Conservation (phyloP, 2,329 filamentous ascomycete species). For the Cordyceps tenuipes region DNA sequence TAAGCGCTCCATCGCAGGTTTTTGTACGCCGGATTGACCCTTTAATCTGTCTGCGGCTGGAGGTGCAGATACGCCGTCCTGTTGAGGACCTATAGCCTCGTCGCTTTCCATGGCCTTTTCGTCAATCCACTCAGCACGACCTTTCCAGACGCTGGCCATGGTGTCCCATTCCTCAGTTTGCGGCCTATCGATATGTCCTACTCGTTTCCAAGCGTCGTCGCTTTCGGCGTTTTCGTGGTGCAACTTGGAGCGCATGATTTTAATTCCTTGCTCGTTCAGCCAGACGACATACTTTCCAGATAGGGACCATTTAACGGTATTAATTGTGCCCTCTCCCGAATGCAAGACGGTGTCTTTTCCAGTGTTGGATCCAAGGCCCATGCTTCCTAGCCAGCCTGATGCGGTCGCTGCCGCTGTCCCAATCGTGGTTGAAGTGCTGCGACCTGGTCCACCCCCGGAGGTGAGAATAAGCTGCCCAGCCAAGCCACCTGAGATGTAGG, state of each 20-base stretch:
- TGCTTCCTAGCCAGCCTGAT: slow-evolving; percentile 82
- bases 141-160: slow-evolving; percentile 95
- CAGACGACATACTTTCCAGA: slow-evolving; percentile 89
- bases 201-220: slow-evolving; percentile 87
- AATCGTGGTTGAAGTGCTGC: slow-evolving; percentile 81
- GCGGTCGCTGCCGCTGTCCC: slow-evolving; percentile 74
- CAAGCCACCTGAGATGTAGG: slow-evolving; percentile 83
- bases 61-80: slow-evolving; percentile 27
- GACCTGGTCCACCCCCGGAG: slow-evolving; percentile 67
- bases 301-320: slow-evolving; percentile 87
- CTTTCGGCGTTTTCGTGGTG: slow-evolving; percentile 67
- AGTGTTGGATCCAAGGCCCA: slow-evolving; percentile 69
- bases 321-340: slow-evolving; percentile 85
- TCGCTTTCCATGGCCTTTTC: slow-evolving; percentile 70
- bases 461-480: slow-evolving; percentile 85
- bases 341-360: slow-evolving; percentile 84
- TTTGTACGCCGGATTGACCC: slow-evolving; percentile 39
- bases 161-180: slow-evolving; percentile 86
- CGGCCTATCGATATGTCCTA: slow-evolving; percentile 85
- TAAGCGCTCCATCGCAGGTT: slow-evolving; percentile 60
- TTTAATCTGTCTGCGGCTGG: slow-evolving; percentile 39
- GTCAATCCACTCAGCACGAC: slow-evolving; percentile 86
- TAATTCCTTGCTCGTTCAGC: slow-evolving; percentile 95
- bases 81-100: slow-evolving; percentile 38
- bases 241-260: slow-evolving; percentile 89